Evolutionary conservation across 352 stramenopile genomes (phyloP), one percentile per base, ranked within the genome.

Genomic region (Globisporangium cystogenes): DNA sequence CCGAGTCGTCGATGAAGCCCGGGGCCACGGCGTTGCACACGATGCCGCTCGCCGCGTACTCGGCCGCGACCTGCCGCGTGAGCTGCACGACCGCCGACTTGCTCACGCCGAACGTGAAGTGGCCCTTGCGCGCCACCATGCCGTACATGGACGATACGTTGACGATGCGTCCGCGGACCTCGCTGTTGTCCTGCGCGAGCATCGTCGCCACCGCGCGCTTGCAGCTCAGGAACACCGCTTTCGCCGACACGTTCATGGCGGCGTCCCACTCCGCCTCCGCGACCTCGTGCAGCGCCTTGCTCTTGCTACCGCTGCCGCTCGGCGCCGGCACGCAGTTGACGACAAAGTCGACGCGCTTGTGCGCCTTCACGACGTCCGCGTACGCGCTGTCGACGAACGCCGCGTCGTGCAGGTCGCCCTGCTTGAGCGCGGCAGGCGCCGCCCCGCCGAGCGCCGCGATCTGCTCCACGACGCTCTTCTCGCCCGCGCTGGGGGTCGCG

Each of bases 311-410:
- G 37, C 57, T 64, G 8, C 59, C 59, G 16, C 60, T 61, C 5
- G 64, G 67, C 1, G 62, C 43, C 0, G 74, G 69, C 12, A 87
- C 57, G 48, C 75, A 89, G 61, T 89, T 87, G 52, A 87, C 74
- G 16, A 87, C 74, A 67, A 89, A 89, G 62, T 87, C 78, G 24
- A 87, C 74, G 50, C 78, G 78, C 47, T 64, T 69, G 52, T 81
- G 73, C 36, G 72, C 43, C 47, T 74, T 74, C 23, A 66, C 69
- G 26, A 84, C 59, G 1, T 52, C 55, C 4, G 59, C 33, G 55
- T 77, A 86, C 24, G 73, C 66, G 10, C 41, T 53, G 43, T 87
- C 72, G 7, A 87, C 27, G 46, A 89, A 86, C 36, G 56, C 58
- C 60, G 70, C 82, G 51, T 55, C 58, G 35, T 84, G 64, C 47